phyloP scores from a whole-genome alignment of 352 stramenopile genomes.

The Pythium folliculosum region DNA sequence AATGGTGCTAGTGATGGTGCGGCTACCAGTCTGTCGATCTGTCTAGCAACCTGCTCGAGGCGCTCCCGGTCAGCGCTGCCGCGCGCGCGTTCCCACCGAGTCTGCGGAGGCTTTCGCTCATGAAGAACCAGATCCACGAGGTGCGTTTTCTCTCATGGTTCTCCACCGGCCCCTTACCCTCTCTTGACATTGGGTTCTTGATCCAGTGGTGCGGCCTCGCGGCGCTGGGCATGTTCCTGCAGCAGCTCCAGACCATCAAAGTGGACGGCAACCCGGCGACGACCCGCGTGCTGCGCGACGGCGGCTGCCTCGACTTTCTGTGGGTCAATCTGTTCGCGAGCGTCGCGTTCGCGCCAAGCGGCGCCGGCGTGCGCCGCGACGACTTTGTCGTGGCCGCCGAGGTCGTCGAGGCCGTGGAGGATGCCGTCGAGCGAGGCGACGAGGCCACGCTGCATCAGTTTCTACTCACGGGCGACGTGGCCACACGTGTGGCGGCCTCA shows the following conservation, averaged over 20 bases:
- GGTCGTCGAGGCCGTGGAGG: conserved; percentile 24
- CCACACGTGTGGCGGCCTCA: neutral
- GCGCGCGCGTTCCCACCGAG: conserved; percentile 38
- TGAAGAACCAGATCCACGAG: conserved; percentile 67
- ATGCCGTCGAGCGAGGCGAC: conserved; percentile 27
- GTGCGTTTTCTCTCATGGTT: conserved; percentile 21
- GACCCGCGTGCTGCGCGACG: conserved; percentile 33
- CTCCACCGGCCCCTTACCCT: neutral
- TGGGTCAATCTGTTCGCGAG: conserved; percentile 42
- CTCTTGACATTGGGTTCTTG: neutral
- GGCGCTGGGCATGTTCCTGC: conserved; percentile 40
- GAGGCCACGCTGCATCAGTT: conserved; percentile 30
- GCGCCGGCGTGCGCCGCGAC: conserved; percentile 19
- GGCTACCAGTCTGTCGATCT: conserved; percentile 64
- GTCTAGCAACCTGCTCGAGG: conserved; percentile 56
- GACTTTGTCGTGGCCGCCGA: conserved; percentile 27
- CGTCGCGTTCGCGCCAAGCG: conserved; percentile 15
- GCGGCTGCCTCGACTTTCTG: conserved; percentile 46
- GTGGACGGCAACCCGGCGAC: conserved; percentile 51
- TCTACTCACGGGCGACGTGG: conserved; percentile 25
- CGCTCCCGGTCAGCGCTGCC: conserved; percentile 32
- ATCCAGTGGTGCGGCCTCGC: conserved; percentile 53
- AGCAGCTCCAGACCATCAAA: conserved; percentile 43
- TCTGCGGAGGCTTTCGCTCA: conserved; percentile 49
- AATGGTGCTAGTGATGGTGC: no score